Evolutionary conservation across 345 rosid genomes (phyloP), one percentile per base, ranked within the genome.

Genomic region (Melastoma malabathricum): DNA sequence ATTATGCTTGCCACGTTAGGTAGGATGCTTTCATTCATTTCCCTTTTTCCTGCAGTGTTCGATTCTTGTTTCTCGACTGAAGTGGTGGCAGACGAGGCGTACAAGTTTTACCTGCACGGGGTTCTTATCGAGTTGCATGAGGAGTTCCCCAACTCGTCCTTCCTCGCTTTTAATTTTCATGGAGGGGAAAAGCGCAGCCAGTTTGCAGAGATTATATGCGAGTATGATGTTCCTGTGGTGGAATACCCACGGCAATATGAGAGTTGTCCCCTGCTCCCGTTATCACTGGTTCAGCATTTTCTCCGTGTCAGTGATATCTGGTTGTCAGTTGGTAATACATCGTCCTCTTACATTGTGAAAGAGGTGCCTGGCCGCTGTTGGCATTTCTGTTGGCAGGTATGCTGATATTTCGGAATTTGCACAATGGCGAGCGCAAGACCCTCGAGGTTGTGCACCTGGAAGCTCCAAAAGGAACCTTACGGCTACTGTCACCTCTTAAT

Each of bases 281-380:
- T 90, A 60, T 86, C 95, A 1, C 58, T 86, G 73, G 69, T 90
- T 52, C 96, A 90, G 49, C 96, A 90, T 74, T 84, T 90, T 59
- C 96, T 90, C 55, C 83, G 85, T 17, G 77, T 80, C 14, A 82
- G 83, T 55, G 98, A 81, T 75, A 77, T 72, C 59, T 92, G 98
- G 98, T 93, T 92, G 57, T 70, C 81, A 15, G 70, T 63, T 31
- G 84, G 79, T 63, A 77, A 74, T 61, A 87, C 70, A 66, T 92
- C 22, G 59, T 92, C 60, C 95, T 92, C 43, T 70, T 87, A 43
- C 96, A 92, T 58, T 80, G 98, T 3, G 96, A 87, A 67, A 84
- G 98, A 76, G 98, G 98, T 29, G 96, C 89, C 34, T 87, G 98
- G 98, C 96, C 98, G 0, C 78, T 92, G 60, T 48, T 92, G 75